These are phyloP conservation scores for Arthroderma uncinatum DNA, from an alignment of 2,329 filamentous ascomycete species.

Conservation along the genomic window DNA sequence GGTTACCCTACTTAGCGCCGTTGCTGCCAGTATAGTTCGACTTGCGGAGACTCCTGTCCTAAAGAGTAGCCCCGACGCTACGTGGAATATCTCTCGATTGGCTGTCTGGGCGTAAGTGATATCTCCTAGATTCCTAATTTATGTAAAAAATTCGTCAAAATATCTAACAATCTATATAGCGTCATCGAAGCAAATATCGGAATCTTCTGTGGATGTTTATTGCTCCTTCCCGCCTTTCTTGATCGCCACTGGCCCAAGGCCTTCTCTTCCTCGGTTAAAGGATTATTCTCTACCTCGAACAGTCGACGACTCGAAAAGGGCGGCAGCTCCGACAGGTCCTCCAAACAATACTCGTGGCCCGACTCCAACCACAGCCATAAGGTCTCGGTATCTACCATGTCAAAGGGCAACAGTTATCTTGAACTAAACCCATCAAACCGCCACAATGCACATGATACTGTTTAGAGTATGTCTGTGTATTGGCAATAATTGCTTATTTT, in stretches of 20 bases:
- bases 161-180: background rate
- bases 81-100: conserved; percentile 3
- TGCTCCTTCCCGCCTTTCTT: conserved; percentile 4
- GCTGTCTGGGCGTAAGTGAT: background rate
- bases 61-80: background rate
- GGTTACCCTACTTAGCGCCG: background rate
- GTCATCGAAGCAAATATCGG: conserved; percentile 2
- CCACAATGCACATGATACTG: background rate
- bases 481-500: background rate
- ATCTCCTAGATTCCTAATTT: background rate
- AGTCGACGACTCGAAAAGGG: conserved; percentile 1
- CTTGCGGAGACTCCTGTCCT: background rate
- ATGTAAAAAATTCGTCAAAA: background rate
- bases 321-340: background rate
- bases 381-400: background rate
- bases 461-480: background rate
- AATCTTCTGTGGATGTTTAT: background rate
- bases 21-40: background rate
- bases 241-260: conserved; percentile 2
- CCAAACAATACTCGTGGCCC: background rate
- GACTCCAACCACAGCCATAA: background rate
- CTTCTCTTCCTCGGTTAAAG: background rate
- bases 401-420: background rate
- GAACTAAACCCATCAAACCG: background rate
- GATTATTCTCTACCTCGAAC: background rate